Base-by-base conservation (phyloP, 306 rosid species). In the Purshia tridentata region DNA sequence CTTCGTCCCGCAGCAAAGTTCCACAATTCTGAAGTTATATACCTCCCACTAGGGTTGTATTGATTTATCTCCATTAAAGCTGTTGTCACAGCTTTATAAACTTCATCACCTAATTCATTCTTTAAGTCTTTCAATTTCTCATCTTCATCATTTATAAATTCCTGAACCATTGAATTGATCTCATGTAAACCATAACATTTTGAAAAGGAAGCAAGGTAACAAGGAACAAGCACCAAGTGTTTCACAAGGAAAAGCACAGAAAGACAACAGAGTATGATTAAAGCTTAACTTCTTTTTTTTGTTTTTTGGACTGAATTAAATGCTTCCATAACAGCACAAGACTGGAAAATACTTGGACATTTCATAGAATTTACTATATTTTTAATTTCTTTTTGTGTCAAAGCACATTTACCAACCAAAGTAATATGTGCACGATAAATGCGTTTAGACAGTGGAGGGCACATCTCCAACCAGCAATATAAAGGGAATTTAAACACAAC, bases 1-100 rank as follows among this genome's bases (percentile, higher is more conserved):
- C 44, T 80, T 41, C 84, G 81, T 40, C 76, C 84, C 19, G 80
- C 70, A 37, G 72, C 75, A 72, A 45, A 65, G 84, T 86, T 85
- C 94, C 91, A 89, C 75, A 89, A 55, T 73, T 89, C 91, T 19
- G 84, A 23, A 20, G 70, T 49, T n/a, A 77, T 46, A 56, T 89
- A 89, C 71, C 88, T 81, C 78, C 89, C 94, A 75, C 89, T 89
- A 13, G 89, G 77, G 70, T 89, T 89, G 77, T 86, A 82, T 74
- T 84, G 86, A 41, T 89, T 86, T 56, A 89, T 76, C 81, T 86
- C 91, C 77, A 45, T 45, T 58, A 89, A 51, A 16, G 94, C 91
- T 39, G 77, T 67, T 19, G 64, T 58, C 58, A 86, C 91, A 35
- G 89, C 89, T 56, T 77, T 56, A 75, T 73, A 85, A 1, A 73